These are phyloP conservation scores for Vitrella brassicaformis DNA, from an alignment of 73 alveolate species.

Conservation along the genomic window DNA sequence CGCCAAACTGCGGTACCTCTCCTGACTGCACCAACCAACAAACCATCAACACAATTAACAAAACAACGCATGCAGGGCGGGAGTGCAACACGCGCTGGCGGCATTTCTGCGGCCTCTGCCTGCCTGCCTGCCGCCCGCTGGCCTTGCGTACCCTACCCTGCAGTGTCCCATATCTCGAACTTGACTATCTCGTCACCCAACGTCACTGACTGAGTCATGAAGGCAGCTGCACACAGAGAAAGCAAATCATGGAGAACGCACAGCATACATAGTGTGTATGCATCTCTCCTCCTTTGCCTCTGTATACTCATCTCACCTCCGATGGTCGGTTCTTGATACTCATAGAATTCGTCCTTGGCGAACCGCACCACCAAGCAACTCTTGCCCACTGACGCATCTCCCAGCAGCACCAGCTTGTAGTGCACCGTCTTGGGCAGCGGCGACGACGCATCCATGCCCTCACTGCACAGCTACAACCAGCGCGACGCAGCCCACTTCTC, in stretches of 20 bases:
- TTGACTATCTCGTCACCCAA: conserved; percentile 32
- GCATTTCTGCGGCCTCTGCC: too few relatives aligned
- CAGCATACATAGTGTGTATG: too few relatives aligned
- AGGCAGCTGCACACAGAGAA: conserved; percentile 33
- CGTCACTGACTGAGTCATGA: conserved; percentile 45
- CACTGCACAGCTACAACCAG: too few relatives aligned
- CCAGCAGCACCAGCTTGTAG: conserved; percentile 62
- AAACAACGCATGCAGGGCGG: conserved; percentile 3
- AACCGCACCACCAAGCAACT: conserved; percentile 68
- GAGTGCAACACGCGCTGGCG: too few relatives aligned
- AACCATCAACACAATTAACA: background rate
- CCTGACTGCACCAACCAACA: conserved; percentile 1
- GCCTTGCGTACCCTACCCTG: conserved; percentile 60
- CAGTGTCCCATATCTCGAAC: conserved; percentile 56
- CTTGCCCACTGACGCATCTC: conserved; percentile 79
- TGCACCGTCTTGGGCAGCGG: conserved; percentile 21
- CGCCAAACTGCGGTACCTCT: conserved; percentile 17
- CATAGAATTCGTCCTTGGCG: conserved; percentile 59
- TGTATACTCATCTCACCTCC: conserved; percentile 37
- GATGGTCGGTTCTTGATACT: conserved; percentile 55
- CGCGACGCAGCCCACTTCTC: too few relatives aligned
- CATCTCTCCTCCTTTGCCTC: too few relatives aligned
- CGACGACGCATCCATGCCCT: too few relatives aligned
- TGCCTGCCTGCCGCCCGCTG: too few relatives aligned
- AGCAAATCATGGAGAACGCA: background rate